These are phyloP conservation scores for Sclerotinia nivalis DNA, from an alignment of 2,329 filamentous ascomycete genomes.

Conservation along the genomic window DNA sequence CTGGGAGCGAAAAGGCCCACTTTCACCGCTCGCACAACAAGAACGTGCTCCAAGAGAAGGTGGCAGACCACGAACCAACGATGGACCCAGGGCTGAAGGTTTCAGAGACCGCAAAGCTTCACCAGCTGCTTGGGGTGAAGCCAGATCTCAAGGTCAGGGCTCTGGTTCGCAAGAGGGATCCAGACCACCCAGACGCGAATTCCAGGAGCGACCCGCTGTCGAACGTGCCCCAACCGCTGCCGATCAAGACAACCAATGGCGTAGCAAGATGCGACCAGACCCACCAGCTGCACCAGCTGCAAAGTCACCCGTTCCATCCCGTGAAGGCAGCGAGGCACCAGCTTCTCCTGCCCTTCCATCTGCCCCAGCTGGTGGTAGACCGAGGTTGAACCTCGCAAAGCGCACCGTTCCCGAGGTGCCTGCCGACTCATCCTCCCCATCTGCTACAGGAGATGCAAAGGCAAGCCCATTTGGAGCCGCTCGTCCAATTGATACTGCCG, in stretches of 20 bases:
- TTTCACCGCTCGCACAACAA: conserved; percentile 66
- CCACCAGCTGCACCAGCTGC: conserved; percentile 42
- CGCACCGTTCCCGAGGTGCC: conserved; percentile 79
- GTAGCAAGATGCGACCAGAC: conserved; percentile 87
- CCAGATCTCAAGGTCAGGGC: conserved; percentile 45
- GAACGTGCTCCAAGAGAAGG: conserved; percentile 58
- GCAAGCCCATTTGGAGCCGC: conserved; percentile 92
- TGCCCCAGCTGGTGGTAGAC: conserved; percentile 61
- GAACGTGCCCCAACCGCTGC: conserved; percentile 81
- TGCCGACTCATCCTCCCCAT: conserved; percentile 50
- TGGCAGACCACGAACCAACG: conserved; percentile 59
- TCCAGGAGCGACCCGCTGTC: conserved; percentile 64
- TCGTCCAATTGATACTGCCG: conserved; percentile 88
- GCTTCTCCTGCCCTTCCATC: conserved; percentile 65
- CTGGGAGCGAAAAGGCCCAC: conserved; percentile 93
- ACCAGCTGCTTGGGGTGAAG: conserved; percentile 75
- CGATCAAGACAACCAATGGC: conserved; percentile 93
- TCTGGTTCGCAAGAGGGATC: conserved; percentile 68
- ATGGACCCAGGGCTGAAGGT: conserved; percentile 59
- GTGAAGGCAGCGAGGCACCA: conserved; percentile 73
- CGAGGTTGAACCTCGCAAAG: conserved; percentile 85
- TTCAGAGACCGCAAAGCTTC: conserved; percentile 66
- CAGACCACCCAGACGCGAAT: conserved; percentile 76
- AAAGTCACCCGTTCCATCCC: conserved; percentile 65
- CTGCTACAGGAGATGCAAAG: conserved; percentile 67